phyloP scores from a whole-genome alignment of 345 rosid species.

The Leavenworthia alabamica region DNA sequence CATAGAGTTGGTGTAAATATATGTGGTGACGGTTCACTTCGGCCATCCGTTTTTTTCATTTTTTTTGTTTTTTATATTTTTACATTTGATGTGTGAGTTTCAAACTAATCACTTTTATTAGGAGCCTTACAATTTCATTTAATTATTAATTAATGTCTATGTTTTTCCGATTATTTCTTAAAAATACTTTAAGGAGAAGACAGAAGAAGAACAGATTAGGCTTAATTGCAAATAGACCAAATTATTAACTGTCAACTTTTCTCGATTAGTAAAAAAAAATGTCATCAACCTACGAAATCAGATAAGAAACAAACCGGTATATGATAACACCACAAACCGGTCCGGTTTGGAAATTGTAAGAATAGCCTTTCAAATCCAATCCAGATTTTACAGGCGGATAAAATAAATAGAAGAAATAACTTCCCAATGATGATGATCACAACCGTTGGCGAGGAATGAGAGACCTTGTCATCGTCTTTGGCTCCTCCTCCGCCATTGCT shows the following conservation, averaged over 20 bases:
- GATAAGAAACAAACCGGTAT: neutral
- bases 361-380: slow-evolving; percentile 69
- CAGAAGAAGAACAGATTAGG: too few species aligned
- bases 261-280: neutral
- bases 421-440: slow-evolving; percentile 7
- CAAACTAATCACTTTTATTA: neutral
- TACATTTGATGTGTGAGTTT: neutral
- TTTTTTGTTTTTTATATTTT: neutral
- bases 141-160: neutral
- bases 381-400: slow-evolving; percentile 17
- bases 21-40: slow-evolving; percentile 28
- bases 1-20: slow-evolving; percentile 17
- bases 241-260: too few species aligned
- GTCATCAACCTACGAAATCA: neutral
- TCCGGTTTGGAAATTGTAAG: slow-evolving; percentile 21
- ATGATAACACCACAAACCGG: neutral
- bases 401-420: neutral
- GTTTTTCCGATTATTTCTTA: too few species aligned
- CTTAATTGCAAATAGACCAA: too few species aligned
- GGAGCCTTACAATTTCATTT: neutral
- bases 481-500: slow-evolving; percentile 43
- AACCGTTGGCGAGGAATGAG: slow-evolving; percentile 55
- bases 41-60: slow-evolving; percentile 24
- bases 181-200: too few species aligned
- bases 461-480: slow-evolving; percentile 52